Conservation (phyloP, 73 alveolate species). For the Paramecium sexaurelia region DNA sequence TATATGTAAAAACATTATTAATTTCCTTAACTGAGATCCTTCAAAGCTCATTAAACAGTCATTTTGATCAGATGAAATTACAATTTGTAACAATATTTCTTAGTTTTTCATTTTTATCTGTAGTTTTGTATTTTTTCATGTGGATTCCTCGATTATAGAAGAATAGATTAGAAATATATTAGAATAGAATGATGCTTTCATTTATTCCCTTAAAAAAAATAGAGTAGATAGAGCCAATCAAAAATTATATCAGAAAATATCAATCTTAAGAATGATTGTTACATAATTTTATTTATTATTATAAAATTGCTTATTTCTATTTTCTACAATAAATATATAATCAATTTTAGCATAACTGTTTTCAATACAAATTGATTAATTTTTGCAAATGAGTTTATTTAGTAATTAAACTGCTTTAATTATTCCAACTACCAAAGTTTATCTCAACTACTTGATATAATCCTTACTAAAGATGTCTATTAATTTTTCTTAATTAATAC, state of each 20-base stretch:
- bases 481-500: background rate
- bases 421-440: background rate
- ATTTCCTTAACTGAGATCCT: background rate
- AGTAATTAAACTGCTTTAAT: background rate
- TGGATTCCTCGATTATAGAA: slow-evolving; percentile 55
- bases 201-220: slow-evolving; percentile 43
- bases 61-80: background rate
- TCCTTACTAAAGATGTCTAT: background rate
- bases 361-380: background rate
- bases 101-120: background rate
- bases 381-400: background rate
- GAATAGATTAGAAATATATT: background rate
- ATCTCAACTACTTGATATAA: background rate
- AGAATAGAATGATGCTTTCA: slow-evolving; percentile 33
- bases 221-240: slow-evolving; percentile 14
- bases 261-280: background rate
- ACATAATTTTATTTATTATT: background rate
- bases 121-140: slow-evolving; percentile 23
- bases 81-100: background rate
- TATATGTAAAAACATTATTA: background rate
- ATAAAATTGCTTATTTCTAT: background rate
- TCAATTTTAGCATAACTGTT: too few species aligned
- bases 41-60: background rate
- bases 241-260: slow-evolving; percentile 30
- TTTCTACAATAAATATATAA: too few species aligned